These are phyloP conservation scores for Ceratorhiza oryzae-sativae DNA, from an alignment of 1,284 basidiomycete species.

Conservation along the genomic window DNA sequence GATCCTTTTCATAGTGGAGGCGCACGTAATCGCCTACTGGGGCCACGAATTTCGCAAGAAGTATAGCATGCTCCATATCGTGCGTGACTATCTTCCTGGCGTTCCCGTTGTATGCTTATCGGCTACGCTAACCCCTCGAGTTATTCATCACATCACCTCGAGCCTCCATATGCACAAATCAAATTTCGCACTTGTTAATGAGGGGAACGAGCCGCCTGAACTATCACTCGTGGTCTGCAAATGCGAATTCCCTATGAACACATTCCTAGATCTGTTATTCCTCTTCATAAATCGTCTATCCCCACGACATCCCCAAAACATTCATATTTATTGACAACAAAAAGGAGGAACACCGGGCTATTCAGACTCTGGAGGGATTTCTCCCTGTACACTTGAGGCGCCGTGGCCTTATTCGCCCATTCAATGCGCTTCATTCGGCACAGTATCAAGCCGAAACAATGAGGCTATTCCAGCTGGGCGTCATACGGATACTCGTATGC, in stretches of 20 bases:
- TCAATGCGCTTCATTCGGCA: slow-evolving; percentile 13
- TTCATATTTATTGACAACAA: slow-evolving; percentile 15
- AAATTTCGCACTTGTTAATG: slow-evolving; percentile 45
- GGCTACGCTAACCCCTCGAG: slow-evolving; percentile 51
- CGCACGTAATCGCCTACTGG: slow-evolving; percentile 56
- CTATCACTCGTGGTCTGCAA: slow-evolving; percentile 53
- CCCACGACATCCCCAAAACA: slow-evolving; percentile 1
- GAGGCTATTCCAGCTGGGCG: slow-evolving; percentile 44
- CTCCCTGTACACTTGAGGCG: not conserved
- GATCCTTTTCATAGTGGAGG: slow-evolving; percentile 45
- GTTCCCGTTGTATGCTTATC: slow-evolving; percentile 53
- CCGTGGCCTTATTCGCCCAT: slow-evolving; percentile 17
- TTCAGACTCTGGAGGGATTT: not conserved
- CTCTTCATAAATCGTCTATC: slow-evolving; percentile 2
- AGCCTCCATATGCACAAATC: slow-evolving; percentile 50
- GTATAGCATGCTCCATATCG: slow-evolving; percentile 51
- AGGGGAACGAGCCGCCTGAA: slow-evolving; percentile 54
- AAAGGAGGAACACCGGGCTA: not conserved
- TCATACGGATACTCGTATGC: slow-evolving; percentile 49
- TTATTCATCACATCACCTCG: slow-evolving; percentile 49
- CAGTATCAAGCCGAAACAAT: not conserved
- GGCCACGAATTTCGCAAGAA: slow-evolving; percentile 54
- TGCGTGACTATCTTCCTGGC: slow-evolving; percentile 51
- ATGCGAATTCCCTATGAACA: slow-evolving; percentile 52
- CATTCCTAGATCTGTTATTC: slow-evolving; percentile 53